phyloP scores from a whole-genome alignment of 495 filamentous ascomycete genomes.

The Hypoxylon crocopeplum region DNA sequence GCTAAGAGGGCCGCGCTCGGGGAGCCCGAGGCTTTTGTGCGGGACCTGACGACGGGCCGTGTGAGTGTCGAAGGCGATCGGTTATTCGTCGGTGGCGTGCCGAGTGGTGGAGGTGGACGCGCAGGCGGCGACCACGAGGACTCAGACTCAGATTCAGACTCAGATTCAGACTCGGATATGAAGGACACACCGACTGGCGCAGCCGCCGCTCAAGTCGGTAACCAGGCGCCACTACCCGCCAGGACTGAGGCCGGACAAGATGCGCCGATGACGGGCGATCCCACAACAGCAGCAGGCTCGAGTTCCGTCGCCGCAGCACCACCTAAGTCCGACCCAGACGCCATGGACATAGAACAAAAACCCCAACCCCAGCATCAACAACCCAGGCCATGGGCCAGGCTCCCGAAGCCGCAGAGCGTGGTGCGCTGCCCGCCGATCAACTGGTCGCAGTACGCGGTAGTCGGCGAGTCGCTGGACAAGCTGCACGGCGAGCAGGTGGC shows the following conservation, averaged over 20 bases:
- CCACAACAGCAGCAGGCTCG: neutral
- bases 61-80: slow-evolving; percentile 47
- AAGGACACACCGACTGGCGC: slow-evolving; percentile 13
- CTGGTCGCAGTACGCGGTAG: slow-evolving; percentile 87
- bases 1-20: slow-evolving; percentile 69
- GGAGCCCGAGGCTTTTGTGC: slow-evolving; percentile 72
- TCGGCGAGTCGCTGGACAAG: slow-evolving; percentile 80
- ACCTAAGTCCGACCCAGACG: neutral
- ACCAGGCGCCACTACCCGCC: slow-evolving; percentile 2
- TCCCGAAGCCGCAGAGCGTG: slow-evolving; percentile 82
- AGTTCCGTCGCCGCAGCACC: neutral
- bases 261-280: slow-evolving; percentile 3
- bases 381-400: slow-evolving; percentile 46
- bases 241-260: slow-evolving; percentile 1
- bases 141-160: slow-evolving; percentile 11
- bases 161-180: too few species aligned
- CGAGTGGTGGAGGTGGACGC: slow-evolving; percentile 38
- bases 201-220: neutral
- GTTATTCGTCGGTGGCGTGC: slow-evolving; percentile 20
- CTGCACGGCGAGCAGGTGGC: slow-evolving; percentile 78
- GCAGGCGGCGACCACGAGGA: slow-evolving; percentile 33
- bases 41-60: slow-evolving; percentile 64
- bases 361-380: neutral
- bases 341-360: too few species aligned
- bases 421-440: slow-evolving; percentile 86